Conservation (phyloP, 805 yeast species). For the Metschnikowia proteae region DNA sequence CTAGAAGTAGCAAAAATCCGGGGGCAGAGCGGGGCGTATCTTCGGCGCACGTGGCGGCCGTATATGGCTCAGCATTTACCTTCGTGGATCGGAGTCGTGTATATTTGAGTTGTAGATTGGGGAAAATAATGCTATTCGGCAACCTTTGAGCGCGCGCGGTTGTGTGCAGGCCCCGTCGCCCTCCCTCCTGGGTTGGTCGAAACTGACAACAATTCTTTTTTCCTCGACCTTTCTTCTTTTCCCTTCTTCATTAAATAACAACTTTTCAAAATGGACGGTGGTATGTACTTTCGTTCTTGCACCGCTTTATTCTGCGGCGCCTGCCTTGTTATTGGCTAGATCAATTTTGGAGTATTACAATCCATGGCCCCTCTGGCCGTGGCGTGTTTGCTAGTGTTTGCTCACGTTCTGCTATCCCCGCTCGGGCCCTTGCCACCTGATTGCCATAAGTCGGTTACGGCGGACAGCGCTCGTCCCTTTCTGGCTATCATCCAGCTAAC, state of each 20-base stretch:
- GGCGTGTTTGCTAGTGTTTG: background rate
- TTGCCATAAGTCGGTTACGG: too few relatives aligned
- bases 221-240: slow-evolving; percentile 21
- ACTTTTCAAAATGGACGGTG: slow-evolving; percentile 52
- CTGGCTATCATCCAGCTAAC: background rate
- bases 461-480: too few relatives aligned
- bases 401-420: background rate
- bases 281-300: slow-evolving; percentile 36
- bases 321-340: background rate
- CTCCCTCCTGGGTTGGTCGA: slow-evolving; percentile 17
- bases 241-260: slow-evolving; percentile 18
- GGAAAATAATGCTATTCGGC: slow-evolving; percentile 5
- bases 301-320: background rate
- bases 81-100: background rate
- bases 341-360: background rate
- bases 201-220: slow-evolving; percentile 19
- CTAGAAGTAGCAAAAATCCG: background rate
- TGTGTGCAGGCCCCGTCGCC: slow-evolving; percentile 16
- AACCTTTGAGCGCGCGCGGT: slow-evolving; percentile 10
- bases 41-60: background rate
- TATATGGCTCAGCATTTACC: background rate
- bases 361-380: background rate
- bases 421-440: background rate
- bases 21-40: background rate
- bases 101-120: background rate